Base-by-base conservation (phyloP, 257 asterid genomes). In the Coffea eugenioides region DNA sequence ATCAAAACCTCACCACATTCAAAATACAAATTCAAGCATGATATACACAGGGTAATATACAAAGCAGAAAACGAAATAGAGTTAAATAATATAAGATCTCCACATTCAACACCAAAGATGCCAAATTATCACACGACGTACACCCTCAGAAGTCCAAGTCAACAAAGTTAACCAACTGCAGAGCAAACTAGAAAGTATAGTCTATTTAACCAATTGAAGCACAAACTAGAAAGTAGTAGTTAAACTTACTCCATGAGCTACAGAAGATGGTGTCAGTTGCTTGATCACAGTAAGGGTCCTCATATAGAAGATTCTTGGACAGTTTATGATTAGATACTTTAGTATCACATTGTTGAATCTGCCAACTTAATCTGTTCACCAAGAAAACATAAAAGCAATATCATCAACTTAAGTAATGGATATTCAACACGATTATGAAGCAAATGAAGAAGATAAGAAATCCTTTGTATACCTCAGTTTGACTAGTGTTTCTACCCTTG, bases 311-410 rank as follows among this genome's bases (percentile, higher is more conserved):
- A 31, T 31, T 31, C 34, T 31, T 83, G 79, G 80, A 87, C 77
- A 86, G 82, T 56, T 88, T 89, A 85, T 89, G 92, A 80, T 88
- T 89, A 67, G 88, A 81, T 86, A 79, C 88, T 45, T 89, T 92
- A 71, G 82, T 89, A 81, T 85, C 87, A 82, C 93, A 88, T 69
- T 84, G 87, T 80, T 86, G 91, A 79, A 86, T 92, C 85, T 91
- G 95, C 95, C 93, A 91, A 77, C 86, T 86, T 75, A 91, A 84
- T 80, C 95, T 89, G 90, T 87, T 75, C 27, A 25, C 65, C 52
- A 80, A 70, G 15, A n/a, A 41, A 41, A 61, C 56, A 51, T 9
- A 51, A 9, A 51, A 51, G 16, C 56, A 51, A 51, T 51, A 51
- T 51, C 13, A 51, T 51, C 16, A 51, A 9, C 1, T 51, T 51